These are phyloP conservation scores for Cladorrhinum samala DNA, from an alignment of 495 filamentous ascomycete genomes.

Conservation along the genomic window DNA sequence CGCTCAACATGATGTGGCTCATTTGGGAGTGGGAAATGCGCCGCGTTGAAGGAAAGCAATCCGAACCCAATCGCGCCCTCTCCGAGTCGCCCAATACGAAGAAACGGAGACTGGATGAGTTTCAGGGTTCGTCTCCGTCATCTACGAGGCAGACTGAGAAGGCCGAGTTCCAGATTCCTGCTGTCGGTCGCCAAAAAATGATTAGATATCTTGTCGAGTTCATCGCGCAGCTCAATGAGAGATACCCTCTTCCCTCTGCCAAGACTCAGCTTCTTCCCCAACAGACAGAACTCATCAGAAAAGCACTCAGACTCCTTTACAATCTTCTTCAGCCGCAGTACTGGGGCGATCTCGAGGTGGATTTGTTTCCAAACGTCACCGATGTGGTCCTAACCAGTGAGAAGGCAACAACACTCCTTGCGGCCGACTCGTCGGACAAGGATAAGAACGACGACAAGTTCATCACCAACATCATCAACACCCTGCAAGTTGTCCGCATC, in stretches of 20 bases:
- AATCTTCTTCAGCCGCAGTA: slow-evolving; percentile 81
- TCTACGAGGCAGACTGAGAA: slow-evolving; percentile 48
- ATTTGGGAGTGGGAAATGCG: slow-evolving; percentile 92
- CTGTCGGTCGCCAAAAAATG: slow-evolving; percentile 62
- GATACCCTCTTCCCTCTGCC: slow-evolving; percentile 66
- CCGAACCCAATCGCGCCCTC: slow-evolving; percentile 36
- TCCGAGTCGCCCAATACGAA: slow-evolving; percentile 65
- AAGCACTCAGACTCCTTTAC: slow-evolving; percentile 73
- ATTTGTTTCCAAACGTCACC: slow-evolving; percentile 83
- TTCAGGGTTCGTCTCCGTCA: slow-evolving; percentile 40
- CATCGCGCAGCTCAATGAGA: slow-evolving; percentile 81
- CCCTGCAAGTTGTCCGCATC: slow-evolving; percentile 81
- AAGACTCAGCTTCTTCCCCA: slow-evolving; percentile 49
- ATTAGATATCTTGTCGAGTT: slow-evolving; percentile 92
- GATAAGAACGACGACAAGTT: slow-evolving; percentile 79
- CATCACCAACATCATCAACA: slow-evolving; percentile 81
- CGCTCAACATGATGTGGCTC: slow-evolving; percentile 79
- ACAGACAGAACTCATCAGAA: slow-evolving; percentile 72
- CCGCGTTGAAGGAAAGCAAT: slow-evolving; percentile 53
- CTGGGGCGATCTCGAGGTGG: slow-evolving; percentile 89
- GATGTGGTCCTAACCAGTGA: slow-evolving; percentile 73
- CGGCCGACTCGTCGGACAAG: slow-evolving; percentile 73
- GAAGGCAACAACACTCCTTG: slow-evolving; percentile 61
- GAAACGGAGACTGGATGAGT: slow-evolving; percentile 70
- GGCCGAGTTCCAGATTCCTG: slow-evolving; percentile 62